A percentile compares a stretch with the other conserved stretches of the same genome.
Conservation (phyloP, 345 rosid genomes). For the Conringia planisiliqua region DNA sequence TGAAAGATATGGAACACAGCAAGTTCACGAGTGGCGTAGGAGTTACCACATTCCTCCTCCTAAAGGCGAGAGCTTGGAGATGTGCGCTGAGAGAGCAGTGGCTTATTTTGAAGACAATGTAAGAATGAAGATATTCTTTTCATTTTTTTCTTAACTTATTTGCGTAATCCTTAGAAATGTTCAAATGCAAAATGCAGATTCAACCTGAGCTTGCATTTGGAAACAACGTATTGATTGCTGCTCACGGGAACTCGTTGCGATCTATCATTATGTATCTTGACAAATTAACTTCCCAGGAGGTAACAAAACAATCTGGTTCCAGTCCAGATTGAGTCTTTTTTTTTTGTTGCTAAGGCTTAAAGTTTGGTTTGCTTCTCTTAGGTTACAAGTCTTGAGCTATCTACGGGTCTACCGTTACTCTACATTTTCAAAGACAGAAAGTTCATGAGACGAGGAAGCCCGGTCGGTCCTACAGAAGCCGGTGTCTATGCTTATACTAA, state of each 20-base stretch:
- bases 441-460: slow-evolving; percentile 89
- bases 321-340: neutral
- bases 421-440: slow-evolving; percentile 87
- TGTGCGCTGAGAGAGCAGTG: slow-evolving; percentile 96
- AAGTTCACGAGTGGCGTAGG: slow-evolving; percentile 97
- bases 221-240: slow-evolving; percentile 88
- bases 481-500: slow-evolving; percentile 97
- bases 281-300: slow-evolving; percentile 90
- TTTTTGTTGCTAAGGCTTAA: neutral
- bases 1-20: slow-evolving; percentile 81
- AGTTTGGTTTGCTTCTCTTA: neutral
- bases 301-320: neutral
- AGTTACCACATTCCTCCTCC: slow-evolving; percentile 97
- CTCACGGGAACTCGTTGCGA: slow-evolving; percentile 93
- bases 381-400: slow-evolving; percentile 79
- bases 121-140: slow-evolving; percentile 9
- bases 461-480: slow-evolving; percentile 79
- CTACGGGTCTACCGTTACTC: slow-evolving; percentile 95
- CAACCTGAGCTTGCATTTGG: slow-evolving; percentile 83
- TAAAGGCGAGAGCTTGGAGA: slow-evolving; percentile 95
- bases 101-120: slow-evolving; percentile 39
- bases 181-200: slow-evolving; percentile 44
- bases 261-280: slow-evolving; percentile 99
- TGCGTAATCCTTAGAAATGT: neutral
- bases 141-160: neutral